Percentiles rank a stretch among this genome's conserved stretches.
phyloP scores from a whole-genome alignment of 2,329 filamentous ascomycete genomes.

The Ophiostoma sp. region DNA sequence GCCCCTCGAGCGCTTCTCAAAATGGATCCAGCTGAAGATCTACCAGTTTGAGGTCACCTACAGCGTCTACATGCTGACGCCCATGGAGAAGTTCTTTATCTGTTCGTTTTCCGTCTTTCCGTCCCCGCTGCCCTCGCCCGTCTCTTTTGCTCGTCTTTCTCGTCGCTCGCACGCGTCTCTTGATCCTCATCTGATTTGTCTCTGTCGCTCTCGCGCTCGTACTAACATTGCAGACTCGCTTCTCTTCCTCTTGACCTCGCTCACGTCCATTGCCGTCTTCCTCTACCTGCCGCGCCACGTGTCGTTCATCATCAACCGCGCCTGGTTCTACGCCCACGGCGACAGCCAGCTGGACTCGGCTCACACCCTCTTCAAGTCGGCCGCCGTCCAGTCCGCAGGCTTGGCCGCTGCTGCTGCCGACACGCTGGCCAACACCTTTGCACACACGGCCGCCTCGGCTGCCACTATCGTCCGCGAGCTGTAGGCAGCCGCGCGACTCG shows the following conservation, averaged over 20 bases:
- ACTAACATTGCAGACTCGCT: conserved; percentile 62
- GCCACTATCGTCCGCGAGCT: conserved; percentile 36
- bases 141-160: neutral
- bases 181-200: no score
- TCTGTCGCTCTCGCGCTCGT: neutral
- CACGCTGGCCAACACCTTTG: conserved; percentile 29
- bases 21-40: conserved; percentile 89
- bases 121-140: neutral
- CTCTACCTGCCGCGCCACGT: conserved; percentile 94
- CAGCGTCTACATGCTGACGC: conserved; percentile 93
- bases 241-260: conserved; percentile 80
- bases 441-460: conserved; percentile 17
- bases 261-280: conserved; percentile 78
- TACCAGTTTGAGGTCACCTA: conserved; percentile 99
- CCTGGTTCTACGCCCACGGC: conserved; percentile 92
- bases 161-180: neutral
- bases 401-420: conserved; percentile 22
- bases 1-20: conserved; percentile 53
- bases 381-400: conserved; percentile 27
- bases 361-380: conserved; percentile 38
- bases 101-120: conserved; percentile 55
- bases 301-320: conserved; percentile 70
- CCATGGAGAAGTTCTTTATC: conserved; percentile 93
- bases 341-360: conserved; percentile 49
- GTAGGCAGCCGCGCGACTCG: conserved; percentile 27